Conservation (phyloP, 2,329 filamentous ascomycete species). For the Hypoxylon sp. region DNA sequence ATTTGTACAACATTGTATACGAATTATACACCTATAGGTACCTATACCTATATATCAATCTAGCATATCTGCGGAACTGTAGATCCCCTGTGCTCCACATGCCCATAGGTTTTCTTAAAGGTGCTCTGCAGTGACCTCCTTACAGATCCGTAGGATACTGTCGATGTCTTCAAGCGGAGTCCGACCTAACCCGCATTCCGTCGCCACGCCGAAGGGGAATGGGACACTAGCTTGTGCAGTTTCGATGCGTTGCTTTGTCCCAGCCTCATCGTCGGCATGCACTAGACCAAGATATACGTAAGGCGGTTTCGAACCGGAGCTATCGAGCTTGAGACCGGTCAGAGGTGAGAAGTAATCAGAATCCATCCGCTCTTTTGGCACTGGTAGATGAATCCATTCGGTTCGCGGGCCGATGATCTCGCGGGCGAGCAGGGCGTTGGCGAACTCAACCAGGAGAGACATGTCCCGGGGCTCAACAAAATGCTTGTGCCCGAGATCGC, state of each 20-base stretch:
- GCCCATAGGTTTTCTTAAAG: slow-evolving; percentile 3
- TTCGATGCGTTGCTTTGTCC: slow-evolving; percentile 48
- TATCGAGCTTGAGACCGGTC: slow-evolving; percentile 38
- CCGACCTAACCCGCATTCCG: slow-evolving; percentile 49
- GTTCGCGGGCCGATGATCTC: slow-evolving; percentile 41
- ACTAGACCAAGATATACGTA: slow-evolving; percentile 47
- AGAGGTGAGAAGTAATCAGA: slow-evolving; percentile 47
- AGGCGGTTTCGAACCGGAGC: slow-evolving; percentile 36
- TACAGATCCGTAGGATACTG: slow-evolving; percentile 46
- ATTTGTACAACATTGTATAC: slow-evolving; percentile 24
- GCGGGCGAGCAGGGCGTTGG: slow-evolving; percentile 46
- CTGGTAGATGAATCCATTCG: slow-evolving; percentile 50
- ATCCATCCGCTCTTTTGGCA: slow-evolving; percentile 48
- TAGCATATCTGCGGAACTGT: not conserved
- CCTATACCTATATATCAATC: slow-evolving; percentile 8
- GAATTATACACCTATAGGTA: slow-evolving; percentile 10
- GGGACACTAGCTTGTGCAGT: slow-evolving; percentile 41
- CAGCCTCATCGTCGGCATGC: slow-evolving; percentile 47
- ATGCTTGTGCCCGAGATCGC: slow-evolving; percentile 46
- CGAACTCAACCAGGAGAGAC: slow-evolving; percentile 41
- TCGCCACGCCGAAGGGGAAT: slow-evolving; percentile 48
- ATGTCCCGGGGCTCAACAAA: slow-evolving; percentile 47
- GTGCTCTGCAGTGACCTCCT: slow-evolving; percentile 38
- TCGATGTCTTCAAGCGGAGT: slow-evolving; percentile 49
- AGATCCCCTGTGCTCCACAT: slow-evolving; percentile 12